Conservation (phyloP, 2,329 filamentous ascomycete genomes). For the Chaetomium sp. region DNA sequence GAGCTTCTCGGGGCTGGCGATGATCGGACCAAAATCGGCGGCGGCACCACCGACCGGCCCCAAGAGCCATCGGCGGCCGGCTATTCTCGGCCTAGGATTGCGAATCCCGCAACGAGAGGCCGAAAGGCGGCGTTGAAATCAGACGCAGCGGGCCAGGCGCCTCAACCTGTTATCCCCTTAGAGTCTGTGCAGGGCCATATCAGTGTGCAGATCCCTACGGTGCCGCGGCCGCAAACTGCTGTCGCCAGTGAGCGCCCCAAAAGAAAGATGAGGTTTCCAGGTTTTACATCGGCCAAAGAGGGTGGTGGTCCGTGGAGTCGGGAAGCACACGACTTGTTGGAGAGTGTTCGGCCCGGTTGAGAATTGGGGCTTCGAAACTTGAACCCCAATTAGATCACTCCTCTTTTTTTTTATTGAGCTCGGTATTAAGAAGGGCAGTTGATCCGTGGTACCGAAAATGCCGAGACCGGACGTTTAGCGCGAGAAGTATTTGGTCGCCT, state of each 20-base stretch:
- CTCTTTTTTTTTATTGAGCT: too few species aligned
- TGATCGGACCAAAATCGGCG: not conserved
- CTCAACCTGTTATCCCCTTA: slow-evolving; percentile 36
- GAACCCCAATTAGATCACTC: too few species aligned
- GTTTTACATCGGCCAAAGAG: slow-evolving; percentile 41
- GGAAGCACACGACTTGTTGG: slow-evolving; percentile 62
- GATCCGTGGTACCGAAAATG: too few species aligned
- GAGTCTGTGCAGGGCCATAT: slow-evolving; percentile 23
- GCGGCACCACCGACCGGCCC: not conserved
- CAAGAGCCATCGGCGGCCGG: not conserved
- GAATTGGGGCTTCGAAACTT: not conserved
- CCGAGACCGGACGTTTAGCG: too few species aligned
- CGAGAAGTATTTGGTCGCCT: too few species aligned
- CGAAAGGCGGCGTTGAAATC: slow-evolving; percentile 47
- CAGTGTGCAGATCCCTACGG: slow-evolving; percentile 3
- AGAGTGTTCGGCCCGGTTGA: slow-evolving; percentile 46
- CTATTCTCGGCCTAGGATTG: slow-evolving; percentile 23
- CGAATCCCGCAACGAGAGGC: slow-evolving; percentile 46
- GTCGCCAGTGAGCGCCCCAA: slow-evolving; percentile 20
- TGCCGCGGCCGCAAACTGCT: slow-evolving; percentile 10
- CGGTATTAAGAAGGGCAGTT: too few species aligned
- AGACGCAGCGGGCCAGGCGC: slow-evolving; percentile 44
- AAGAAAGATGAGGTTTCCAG: slow-evolving; percentile 31
- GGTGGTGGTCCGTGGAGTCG: slow-evolving; percentile 59
- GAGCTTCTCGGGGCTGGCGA: not conserved